phyloP scores from a whole-genome alignment of 345 rosid genomes.

The Physaria fendleri region DNA sequence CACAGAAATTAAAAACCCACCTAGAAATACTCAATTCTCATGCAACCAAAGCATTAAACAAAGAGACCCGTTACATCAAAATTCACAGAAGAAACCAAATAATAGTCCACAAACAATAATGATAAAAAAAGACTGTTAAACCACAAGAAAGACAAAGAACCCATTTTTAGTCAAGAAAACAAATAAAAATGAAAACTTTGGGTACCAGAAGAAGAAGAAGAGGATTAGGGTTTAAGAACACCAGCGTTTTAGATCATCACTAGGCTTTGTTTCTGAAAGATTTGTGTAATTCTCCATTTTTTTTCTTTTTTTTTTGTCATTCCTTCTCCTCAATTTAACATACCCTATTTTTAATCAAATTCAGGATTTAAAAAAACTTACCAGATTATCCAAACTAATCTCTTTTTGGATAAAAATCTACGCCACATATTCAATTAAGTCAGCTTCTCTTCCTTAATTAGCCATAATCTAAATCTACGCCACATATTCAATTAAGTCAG shows the following conservation, averaged over 20 bases:
- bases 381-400: slow-evolving; percentile 16
- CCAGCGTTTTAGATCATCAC: slow-evolving; percentile 89
- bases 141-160: no score
- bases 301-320: not conserved
- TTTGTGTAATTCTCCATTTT: slow-evolving; percentile 58
- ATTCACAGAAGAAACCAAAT: not conserved
- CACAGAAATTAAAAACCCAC: no score
- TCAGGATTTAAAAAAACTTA: slow-evolving; percentile 1
- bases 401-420: not conserved
- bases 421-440: slow-evolving; percentile 17
- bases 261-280: slow-evolving; percentile 84
- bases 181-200: not conserved
- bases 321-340: no score
- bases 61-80: no score
- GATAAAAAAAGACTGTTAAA: no score
- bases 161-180: slow-evolving; percentile 1
- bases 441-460: not conserved
- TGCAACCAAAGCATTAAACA: not conserved
- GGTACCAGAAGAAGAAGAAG: slow-evolving; percentile 37
- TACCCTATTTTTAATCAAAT: slow-evolving; percentile 18
- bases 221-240: slow-evolving; percentile 80
- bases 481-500: no score
- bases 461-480: no score
- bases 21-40: not conserved
- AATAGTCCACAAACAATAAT: no score